Evolutionary conservation across 2,329 filamentous ascomycete species (phyloP).

Genomic region (Colletotrichum lupini): DNA sequence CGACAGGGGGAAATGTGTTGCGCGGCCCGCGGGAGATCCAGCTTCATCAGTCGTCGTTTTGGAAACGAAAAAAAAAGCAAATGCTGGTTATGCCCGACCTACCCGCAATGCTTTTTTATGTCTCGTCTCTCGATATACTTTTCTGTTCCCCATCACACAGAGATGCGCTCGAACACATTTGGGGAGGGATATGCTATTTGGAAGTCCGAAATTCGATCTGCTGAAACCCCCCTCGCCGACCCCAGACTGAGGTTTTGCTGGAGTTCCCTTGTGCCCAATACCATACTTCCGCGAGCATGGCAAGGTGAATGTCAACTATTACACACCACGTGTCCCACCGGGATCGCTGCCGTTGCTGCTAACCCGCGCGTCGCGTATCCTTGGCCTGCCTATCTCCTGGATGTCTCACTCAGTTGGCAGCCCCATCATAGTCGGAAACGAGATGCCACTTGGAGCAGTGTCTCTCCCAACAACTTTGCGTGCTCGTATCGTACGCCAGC

Average conservation of each 20-base stretch:
- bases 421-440: background rate
- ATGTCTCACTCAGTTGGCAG: background rate
- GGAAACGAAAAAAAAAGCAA: conserved; percentile 6
- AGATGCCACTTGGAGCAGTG: background rate
- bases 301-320: conserved; percentile 1
- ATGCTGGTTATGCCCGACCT: background rate
- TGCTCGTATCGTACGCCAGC: background rate
- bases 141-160: background rate
- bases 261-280: background rate
- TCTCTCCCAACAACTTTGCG: background rate
- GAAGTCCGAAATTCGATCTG: background rate
- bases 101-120: background rate
- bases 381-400: background rate
- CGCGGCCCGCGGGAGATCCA: conserved; percentile 20
- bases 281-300: background rate
- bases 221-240: background rate
- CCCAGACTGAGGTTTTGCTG: background rate
- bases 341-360: conserved; percentile 20
- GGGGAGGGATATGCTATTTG: background rate
- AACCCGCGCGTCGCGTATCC: conserved; percentile 11
- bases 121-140: background rate
- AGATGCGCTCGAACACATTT: background rate
- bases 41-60: background rate
- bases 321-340: conserved; percentile 27
- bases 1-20: background rate